Percentiles rank a stretch among this genome's conserved stretches.
These are phyloP conservation scores for Eucalyptus caleyi DNA, from an alignment of 345 rosid species.

Conservation along the genomic window DNA sequence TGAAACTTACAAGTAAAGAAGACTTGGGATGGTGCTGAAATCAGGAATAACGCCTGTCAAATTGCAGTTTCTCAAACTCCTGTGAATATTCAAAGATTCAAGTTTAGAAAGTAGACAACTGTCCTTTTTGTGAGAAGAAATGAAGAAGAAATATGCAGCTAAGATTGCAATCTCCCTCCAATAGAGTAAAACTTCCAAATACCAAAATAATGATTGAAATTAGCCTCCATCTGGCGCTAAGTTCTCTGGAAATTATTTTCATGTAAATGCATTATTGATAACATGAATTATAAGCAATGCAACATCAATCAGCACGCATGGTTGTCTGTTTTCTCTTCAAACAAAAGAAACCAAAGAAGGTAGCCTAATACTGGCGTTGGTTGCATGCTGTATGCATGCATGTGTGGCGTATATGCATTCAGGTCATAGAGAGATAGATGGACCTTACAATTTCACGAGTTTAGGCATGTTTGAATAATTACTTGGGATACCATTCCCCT, in stretches of 20 bases:
- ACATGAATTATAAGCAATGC: not conserved
- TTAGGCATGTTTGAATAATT: constrained; percentile 64
- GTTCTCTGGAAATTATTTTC: not conserved
- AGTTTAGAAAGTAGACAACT: too few relatives aligned
- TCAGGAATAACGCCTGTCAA: constrained; percentile 87
- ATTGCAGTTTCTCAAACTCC: constrained; percentile 87
- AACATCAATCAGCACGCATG: not conserved
- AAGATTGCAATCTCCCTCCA: not conserved
- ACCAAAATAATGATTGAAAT: not conserved
- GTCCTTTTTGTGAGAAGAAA: not conserved
- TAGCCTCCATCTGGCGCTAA: not conserved
- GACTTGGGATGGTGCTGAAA: constrained; percentile 51
- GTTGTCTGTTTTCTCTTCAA: not conserved
- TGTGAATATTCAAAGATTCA: constrained; percentile 5
- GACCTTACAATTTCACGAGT: constrained; percentile 73
- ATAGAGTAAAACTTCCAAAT: not conserved
- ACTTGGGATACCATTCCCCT: constrained; percentile 60
- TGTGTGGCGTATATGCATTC: not conserved
- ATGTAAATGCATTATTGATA: not conserved
- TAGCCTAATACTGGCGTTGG: not conserved
- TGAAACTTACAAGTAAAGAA: constrained; percentile 78
- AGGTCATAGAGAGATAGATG: not conserved
- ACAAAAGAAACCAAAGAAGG: not conserved
- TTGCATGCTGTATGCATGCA: not conserved
- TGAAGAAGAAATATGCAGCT: not conserved